Evolutionary conservation across 2,329 filamentous ascomycete genomes (phyloP).

Genomic region (Dothiorella sarmentorum): DNA sequence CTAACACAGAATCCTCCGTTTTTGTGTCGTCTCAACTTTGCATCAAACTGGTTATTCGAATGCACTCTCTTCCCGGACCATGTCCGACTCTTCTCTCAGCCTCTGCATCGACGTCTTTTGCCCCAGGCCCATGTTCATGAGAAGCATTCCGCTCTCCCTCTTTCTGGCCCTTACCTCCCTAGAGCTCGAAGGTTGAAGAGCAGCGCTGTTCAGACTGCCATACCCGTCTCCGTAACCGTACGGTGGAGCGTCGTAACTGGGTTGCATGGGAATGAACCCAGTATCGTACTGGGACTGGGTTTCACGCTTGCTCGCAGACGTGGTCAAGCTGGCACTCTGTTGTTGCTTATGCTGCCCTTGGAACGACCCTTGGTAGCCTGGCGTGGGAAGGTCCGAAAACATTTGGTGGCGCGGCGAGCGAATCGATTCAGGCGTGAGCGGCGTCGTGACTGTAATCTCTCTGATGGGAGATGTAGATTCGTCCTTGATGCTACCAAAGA

Average conservation of each 20-base stretch:
- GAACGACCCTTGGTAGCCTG: conserved; percentile 58
- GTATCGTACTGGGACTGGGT: conserved; percentile 41
- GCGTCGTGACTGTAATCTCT: conserved; percentile 43
- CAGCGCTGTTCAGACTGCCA: conserved; percentile 33
- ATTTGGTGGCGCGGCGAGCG: conserved; percentile 63
- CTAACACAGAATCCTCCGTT: neutral
- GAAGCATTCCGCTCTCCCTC: conserved; percentile 38
- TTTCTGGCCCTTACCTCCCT: conserved; percentile 33
- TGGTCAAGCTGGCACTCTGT: conserved; percentile 13
- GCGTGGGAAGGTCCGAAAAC: conserved; percentile 64
- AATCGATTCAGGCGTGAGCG: conserved; percentile 54
- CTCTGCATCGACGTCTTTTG: conserved; percentile 35
- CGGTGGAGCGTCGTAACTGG: conserved; percentile 43
- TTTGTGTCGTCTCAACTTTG: neutral
- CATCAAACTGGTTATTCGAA: conserved; percentile 5
- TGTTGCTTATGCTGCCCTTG: conserved; percentile 24
- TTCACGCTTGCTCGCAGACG: conserved; percentile 5
- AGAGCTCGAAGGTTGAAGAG: conserved; percentile 22
- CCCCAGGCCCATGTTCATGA: conserved; percentile 35
- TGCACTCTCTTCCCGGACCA: conserved; percentile 25
- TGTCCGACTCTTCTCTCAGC: conserved; percentile 29
- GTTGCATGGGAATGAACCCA: conserved; percentile 51
- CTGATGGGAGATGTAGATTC: conserved; percentile 44
- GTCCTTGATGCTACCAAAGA: conserved; percentile 73
- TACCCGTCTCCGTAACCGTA: conserved; percentile 29